Conservation (phyloP, 2,329 filamentous ascomycete genomes). For the Dothiorella sarmentorum region DNA sequence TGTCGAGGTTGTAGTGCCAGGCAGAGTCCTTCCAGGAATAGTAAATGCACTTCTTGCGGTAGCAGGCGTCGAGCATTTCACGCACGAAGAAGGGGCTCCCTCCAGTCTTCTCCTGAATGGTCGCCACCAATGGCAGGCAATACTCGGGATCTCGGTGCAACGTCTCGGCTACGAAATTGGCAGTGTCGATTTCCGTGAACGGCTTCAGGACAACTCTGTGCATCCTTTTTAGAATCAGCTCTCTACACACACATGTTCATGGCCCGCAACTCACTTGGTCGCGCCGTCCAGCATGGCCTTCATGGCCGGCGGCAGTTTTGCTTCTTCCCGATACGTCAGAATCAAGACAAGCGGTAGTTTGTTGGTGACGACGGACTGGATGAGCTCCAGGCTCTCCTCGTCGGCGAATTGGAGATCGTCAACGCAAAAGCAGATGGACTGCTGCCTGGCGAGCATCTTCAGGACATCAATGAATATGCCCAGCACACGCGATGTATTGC, state of each 20-base stretch:
- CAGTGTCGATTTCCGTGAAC: slow-evolving; percentile 73
- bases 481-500: slow-evolving; percentile 58
- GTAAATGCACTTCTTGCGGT: slow-evolving; percentile 83
- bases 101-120: slow-evolving; percentile 82
- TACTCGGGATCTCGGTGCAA: slow-evolving; percentile 70
- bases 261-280: slow-evolving; percentile 28
- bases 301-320: slow-evolving; percentile 36
- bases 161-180: slow-evolving; percentile 77
- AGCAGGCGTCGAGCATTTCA: slow-evolving; percentile 83
- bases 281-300: slow-evolving; percentile 31
- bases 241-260: neutral
- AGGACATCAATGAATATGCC: slow-evolving; percentile 86
- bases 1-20: slow-evolving; percentile 84
- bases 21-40: slow-evolving; percentile 80
- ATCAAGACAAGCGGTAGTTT: slow-evolving; percentile 80
- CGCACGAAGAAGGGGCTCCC: slow-evolving; percentile 90
- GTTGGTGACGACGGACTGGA: slow-evolving; percentile 73
- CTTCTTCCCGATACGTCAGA: slow-evolving; percentile 57
- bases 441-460: slow-evolving; percentile 74
- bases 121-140: slow-evolving; percentile 72
- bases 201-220: slow-evolving; percentile 63
- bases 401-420: slow-evolving; percentile 92
- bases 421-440: slow-evolving; percentile 82
- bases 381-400: slow-evolving; percentile 78
- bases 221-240: slow-evolving; percentile 1